A percentile compares a stretch with the other conserved stretches of the same genome.
These are phyloP conservation scores for Pseudonitzschia delicatissima DNA, from an alignment of 108 stramenopile genomes.

Conservation along the genomic window DNA sequence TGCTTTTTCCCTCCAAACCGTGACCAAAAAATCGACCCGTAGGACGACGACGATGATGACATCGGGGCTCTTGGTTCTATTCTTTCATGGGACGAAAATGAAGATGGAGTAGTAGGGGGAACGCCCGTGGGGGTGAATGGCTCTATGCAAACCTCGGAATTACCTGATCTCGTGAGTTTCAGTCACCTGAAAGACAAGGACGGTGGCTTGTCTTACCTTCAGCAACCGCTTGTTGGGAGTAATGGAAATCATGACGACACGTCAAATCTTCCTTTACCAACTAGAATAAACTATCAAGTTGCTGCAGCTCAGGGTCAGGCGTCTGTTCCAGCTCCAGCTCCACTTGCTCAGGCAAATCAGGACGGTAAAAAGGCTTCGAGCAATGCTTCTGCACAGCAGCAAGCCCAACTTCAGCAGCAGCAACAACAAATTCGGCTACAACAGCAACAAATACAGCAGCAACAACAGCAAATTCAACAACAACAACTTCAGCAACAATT, in stretches of 20 bases:
- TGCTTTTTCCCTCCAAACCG: background rate
- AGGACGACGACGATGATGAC: conserved; percentile 48
- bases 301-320: background rate
- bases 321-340: background rate
- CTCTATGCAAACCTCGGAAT: conserved; percentile 2
- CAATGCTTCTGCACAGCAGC: conserved; percentile 5
- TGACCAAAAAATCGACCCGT: background rate
- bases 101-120: conserved; percentile 32
- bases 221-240: conserved; percentile 10
- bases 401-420: conserved; percentile 25
- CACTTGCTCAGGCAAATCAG: conserved; percentile 1
- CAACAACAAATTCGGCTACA: conserved; percentile 17
- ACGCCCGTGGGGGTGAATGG: conserved; percentile 12
- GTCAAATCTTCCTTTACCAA: conserved; percentile 24
- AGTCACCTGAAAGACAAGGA: conserved; percentile 18
- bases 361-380: conserved; percentile 1
- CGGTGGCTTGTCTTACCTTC: conserved; percentile 21
- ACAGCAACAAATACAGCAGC: conserved; percentile 22
- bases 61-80: conserved; percentile 58
- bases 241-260: conserved; percentile 14
- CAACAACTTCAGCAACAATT: conserved; percentile 14
- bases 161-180: conserved; percentile 28
- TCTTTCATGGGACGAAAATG: conserved; percentile 64
- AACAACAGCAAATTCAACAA: conserved; percentile 24
- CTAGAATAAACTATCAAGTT: conserved; percentile 16